These are phyloP conservation scores for Globisporangium middletonii DNA, from an alignment of 352 stramenopile genomes.

Conservation along the genomic window DNA sequence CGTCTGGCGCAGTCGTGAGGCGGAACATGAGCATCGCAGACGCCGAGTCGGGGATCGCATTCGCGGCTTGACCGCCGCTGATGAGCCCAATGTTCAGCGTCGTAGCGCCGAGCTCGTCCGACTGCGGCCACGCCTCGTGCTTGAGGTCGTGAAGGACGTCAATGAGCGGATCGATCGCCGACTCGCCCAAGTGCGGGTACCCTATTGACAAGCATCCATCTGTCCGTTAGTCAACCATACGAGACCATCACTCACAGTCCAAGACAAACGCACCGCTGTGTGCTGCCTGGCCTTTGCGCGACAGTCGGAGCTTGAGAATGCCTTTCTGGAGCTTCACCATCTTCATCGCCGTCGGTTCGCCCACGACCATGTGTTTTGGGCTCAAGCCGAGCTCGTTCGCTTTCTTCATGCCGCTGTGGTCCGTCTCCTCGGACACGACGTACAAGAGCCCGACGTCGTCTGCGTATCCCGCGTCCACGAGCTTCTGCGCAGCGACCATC, in stretches of 20 bases:
- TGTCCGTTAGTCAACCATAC: neutral
- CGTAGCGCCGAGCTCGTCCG: conserved; percentile 73
- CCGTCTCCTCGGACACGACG: conserved; percentile 85
- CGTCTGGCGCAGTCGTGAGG: conserved; percentile 61
- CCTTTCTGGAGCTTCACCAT: conserved; percentile 86
- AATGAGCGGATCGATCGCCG: conserved; percentile 80
- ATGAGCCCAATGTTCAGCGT: conserved; percentile 85
- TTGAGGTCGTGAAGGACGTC: conserved; percentile 82
- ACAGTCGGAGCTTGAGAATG: conserved; percentile 80
- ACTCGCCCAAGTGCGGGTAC: conserved; percentile 80
- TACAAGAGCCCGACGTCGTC: conserved; percentile 74
- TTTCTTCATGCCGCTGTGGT: conserved; percentile 87
- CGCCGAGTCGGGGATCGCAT: conserved; percentile 76
- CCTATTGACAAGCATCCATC: conserved; percentile 12
- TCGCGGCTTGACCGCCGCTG: conserved; percentile 71
- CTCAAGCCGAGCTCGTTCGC: conserved; percentile 72
- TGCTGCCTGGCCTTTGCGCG: conserved; percentile 60
- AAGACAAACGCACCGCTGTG: conserved; percentile 49
- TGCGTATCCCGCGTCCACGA: conserved; percentile 48
- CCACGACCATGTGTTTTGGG: conserved; percentile 72
- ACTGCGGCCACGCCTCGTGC: conserved; percentile 64
- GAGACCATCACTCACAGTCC: neutral
- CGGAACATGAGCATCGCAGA: conserved; percentile 89
- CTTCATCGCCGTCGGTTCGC: conserved; percentile 73
- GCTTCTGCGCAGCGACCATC: conserved; percentile 69